Percentiles rank a stretch among this genome's conserved stretches.
These are phyloP conservation scores for Limonium bicolor DNA, from an alignment of 148 eudicot species.

Conservation along the genomic window DNA sequence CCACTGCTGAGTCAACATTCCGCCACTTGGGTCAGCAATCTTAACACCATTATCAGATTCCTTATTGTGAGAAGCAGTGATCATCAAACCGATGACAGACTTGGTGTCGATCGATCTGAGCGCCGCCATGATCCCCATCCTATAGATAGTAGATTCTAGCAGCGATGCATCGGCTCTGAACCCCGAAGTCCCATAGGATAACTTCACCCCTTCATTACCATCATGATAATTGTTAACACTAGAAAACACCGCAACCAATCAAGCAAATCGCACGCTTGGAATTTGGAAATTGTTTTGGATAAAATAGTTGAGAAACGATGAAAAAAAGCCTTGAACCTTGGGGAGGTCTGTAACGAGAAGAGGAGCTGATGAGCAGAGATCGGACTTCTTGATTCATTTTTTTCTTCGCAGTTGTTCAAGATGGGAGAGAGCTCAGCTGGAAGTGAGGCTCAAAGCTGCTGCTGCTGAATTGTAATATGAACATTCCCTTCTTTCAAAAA, in stretches of 20 bases:
- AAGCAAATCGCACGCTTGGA: neutral
- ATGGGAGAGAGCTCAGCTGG: neutral
- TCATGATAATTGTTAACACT: neutral
- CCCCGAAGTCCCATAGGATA: constrained; percentile 85
- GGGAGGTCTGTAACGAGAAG: constrained; percentile 41
- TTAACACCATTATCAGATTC: constrained; percentile 84
- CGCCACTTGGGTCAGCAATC: constrained; percentile 73
- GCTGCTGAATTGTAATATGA: too few relatives aligned
- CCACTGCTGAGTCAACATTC: constrained; percentile 75
- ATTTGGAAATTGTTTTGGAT: neutral
- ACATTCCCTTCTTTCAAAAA: too few relatives aligned
- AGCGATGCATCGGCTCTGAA: constrained; percentile 67
- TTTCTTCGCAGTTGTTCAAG: neutral
- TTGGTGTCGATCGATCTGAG: constrained; percentile 52
- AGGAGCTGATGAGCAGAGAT: constrained; percentile 23
- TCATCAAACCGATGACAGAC: constrained; percentile 72
- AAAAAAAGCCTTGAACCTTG: constrained; percentile 33
- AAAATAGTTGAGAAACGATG: neutral
- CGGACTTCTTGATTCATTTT: constrained; percentile 38
- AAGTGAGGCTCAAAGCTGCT: too few relatives aligned
- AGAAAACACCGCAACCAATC: too few relatives aligned
- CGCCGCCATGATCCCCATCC: constrained; percentile 71
- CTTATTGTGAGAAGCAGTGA: constrained; percentile 87
- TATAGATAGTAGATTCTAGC: constrained; percentile 53
- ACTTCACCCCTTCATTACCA: constrained; percentile 37